Evolutionary conservation across 2,329 filamentous ascomycete species (phyloP), one percentile per base, ranked within the genome.

Genomic region (Gnomoniopsis smithogilvyi): DNA sequence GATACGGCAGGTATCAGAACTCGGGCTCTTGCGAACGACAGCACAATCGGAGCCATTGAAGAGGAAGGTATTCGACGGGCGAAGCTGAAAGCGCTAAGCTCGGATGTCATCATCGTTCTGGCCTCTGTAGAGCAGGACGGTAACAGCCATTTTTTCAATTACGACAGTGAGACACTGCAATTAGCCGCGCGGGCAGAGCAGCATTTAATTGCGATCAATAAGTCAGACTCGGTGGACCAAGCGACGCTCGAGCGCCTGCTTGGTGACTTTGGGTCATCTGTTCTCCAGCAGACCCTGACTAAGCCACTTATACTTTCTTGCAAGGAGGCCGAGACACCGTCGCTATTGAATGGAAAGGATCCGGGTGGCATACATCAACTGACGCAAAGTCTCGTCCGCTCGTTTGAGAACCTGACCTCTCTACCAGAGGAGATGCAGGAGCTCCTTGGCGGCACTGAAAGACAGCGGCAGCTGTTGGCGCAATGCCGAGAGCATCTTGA

Each of bases 1-100:
- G 95, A 99, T 74, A 98, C 95, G 67, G 95, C 95, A 21, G 95
- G 95, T 1, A 85, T 99, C 65, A 82, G 92, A 52, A 84, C 80
- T 51, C 72, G 66, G 38, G 63, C 66, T 24, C 61, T 65, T 62
- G 19, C 65, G 66, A 52, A 57, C 30, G 58, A 54, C 26, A 59
- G 41, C 11, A 65, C 65, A 36, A 85, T 96, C 61, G 91, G 92
- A 0, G 78, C 82, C 11, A 81, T 99, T 26, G 95, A 99, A 69
- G 79, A 88, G 69, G 95, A 99, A 72, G 95, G 95, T 1, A 98
- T 99, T 69, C 85, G 89, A 53, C 82, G 95, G 52, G 95, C 95
- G 8, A 91, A 89, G 70, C 84, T 87, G 60, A 89, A 90, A 67
- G 95, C 94, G 0, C 74, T 86, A 33, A 87, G 93, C 54, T 94